phyloP scores from a whole-genome alignment of 1,284 basidiomycete genomes.

The Laetiporus sulphureus region DNA sequence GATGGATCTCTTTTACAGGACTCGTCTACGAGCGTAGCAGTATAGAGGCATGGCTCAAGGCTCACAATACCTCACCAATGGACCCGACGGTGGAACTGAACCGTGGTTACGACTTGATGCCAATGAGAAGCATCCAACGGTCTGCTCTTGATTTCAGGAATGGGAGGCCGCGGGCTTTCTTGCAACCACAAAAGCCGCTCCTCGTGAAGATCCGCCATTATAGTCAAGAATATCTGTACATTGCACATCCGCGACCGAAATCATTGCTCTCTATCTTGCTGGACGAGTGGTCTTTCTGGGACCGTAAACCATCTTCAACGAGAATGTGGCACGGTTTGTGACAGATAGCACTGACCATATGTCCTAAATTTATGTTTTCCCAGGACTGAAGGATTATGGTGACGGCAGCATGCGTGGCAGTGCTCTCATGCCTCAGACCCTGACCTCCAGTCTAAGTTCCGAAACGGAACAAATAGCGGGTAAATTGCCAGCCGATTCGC shows the following conservation, averaged over 20 bases:
- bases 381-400: slow-evolving; percentile 4
- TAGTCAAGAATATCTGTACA: background rate
- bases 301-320: no score
- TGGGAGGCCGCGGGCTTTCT: slow-evolving; percentile 1
- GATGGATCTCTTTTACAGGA: slow-evolving; percentile 5
- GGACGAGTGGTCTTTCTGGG: slow-evolving; percentile 2
- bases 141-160: background rate
- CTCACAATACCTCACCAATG: slow-evolving; percentile 1
- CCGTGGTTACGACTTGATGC: background rate
- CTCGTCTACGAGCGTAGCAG: slow-evolving; percentile 5
- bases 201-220: background rate
- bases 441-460: no score
- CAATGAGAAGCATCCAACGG: background rate
- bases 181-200: background rate
- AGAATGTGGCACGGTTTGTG: no score
- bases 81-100: slow-evolving; percentile 3
- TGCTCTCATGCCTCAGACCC: background rate
- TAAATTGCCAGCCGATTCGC: no score
- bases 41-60: slow-evolving; percentile 5
- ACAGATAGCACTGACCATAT: background rate
- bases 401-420: slow-evolving; percentile 3
- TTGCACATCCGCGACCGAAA: background rate
- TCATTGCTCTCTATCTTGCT: slow-evolving; percentile 1
- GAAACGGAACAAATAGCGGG: no score
- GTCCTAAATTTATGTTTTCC: background rate